Percentiles rank a stretch among this genome's conserved stretches.
These are phyloP conservation scores for Teratosphaeria pseudoeucalypti DNA, from an alignment of 2,329 filamentous ascomycete genomes.

Conservation along the genomic window DNA sequence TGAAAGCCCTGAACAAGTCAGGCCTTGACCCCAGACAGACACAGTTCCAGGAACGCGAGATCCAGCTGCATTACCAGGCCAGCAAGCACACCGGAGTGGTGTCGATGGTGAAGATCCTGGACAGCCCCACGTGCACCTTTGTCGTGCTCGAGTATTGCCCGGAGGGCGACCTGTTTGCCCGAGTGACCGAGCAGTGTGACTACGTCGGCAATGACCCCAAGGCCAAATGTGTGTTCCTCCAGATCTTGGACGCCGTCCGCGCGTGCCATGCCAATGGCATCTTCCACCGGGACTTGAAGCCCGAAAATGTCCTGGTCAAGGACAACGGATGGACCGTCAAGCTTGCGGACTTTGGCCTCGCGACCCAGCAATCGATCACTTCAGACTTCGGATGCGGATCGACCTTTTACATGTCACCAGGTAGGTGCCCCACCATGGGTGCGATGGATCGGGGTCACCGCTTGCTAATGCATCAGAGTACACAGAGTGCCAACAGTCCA, in stretches of 20 bases:
- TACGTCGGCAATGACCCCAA: conserved; percentile 88
- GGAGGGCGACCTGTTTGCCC: conserved; percentile 91
- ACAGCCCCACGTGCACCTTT: conserved; percentile 84
- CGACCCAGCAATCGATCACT: conserved; percentile 71
- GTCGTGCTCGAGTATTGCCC: conserved; percentile 96
- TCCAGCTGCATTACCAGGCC: conserved; percentile 79
- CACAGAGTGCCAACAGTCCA: conserved; percentile 78
- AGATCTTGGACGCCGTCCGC: conserved; percentile 92
- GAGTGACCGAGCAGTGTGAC: conserved; percentile 89
- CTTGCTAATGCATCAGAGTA: conserved; percentile 2
- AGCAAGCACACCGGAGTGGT: conserved; percentile 89
- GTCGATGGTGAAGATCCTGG: conserved; percentile 85
- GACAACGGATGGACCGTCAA: conserved; percentile 84
- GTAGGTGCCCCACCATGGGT: conserved; percentile 40
- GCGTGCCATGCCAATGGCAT: conserved; percentile 89
- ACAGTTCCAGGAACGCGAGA: conserved; percentile 86
- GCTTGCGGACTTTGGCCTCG: conserved; percentile 93
- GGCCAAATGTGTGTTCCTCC: conserved; percentile 79
- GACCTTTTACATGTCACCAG: conserved; percentile 99
- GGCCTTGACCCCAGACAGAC: conserved; percentile 81
- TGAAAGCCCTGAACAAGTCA: conserved; percentile 92
- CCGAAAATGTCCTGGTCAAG: conserved; percentile 91
- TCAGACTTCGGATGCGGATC: conserved; percentile 96
- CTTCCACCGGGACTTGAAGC: conserved; percentile 95
- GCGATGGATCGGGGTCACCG: neutral